Evolutionary conservation across 2,329 filamentous ascomycete species (phyloP), one percentile per base, ranked within the genome.

Genomic region (Calcarisporium arbuscula): DNA sequence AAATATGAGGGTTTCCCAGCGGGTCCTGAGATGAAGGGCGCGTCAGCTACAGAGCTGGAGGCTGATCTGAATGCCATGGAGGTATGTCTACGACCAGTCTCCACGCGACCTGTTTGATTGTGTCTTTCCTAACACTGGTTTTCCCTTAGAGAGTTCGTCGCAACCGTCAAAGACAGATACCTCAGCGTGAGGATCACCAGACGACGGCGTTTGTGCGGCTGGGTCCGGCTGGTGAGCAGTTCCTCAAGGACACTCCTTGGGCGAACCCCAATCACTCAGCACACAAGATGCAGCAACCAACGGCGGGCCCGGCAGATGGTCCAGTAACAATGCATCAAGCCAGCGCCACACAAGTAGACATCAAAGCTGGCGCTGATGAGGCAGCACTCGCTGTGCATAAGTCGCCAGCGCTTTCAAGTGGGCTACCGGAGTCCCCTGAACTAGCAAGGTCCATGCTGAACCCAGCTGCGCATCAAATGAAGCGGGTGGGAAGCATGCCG

Each of bases 1-100:
- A 96, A 95, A 62, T 89, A 95, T 56, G 81, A 94, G 51, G 92
- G 92, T 17, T 98, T 98, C 61, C 92, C 92, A 22, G 89, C 90
- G 20, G 92, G 89, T n/a, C 92, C 92, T 15, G 73, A 85, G 21
- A 82, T 98, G 61, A 70, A 70, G 38, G 74, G 84, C 27, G 84
- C 85, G 18, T 80, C 82, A 23, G 60, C 73, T 16, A 67, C 74
- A 9, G 87, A 95, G 52, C 62, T 92, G 30, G 86, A 95, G 36
- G 82, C 90, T 32, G 92, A 98, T 61, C 68, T 96, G 44, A 80
- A 84, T 56, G 83, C 83, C 47, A 95, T 98, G 70, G 82, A 84
- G 53, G 89, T 95, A 56, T 36, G 56, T 49, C 31, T 29, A 43
- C 11, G 8, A 16, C 3, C 8, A 16, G 8, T 14, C 14, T 27